Evolutionary conservation across 495 filamentous ascomycete genomes (phyloP).

Genomic region (Penicillium chermesinum): DNA sequence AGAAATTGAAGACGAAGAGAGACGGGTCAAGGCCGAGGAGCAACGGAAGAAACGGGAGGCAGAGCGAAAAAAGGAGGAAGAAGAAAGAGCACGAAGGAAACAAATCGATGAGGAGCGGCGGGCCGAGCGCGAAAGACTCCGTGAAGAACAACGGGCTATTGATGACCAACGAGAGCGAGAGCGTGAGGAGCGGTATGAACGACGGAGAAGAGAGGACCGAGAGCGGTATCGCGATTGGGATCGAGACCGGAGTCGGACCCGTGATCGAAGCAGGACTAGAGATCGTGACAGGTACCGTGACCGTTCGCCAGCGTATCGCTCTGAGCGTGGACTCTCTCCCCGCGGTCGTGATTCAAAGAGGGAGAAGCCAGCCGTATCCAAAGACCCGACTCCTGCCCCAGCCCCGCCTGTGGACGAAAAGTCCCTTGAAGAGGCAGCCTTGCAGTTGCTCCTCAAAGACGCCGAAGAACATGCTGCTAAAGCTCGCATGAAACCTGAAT

Average conservation of each 20-base stretch:
- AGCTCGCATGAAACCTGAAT: conserved; percentile 51
- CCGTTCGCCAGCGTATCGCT: conserved; percentile 32
- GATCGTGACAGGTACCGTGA: conserved; percentile 34
- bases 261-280: conserved; percentile 28
- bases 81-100: conserved; percentile 46
- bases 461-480: conserved; percentile 58
- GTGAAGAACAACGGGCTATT: conserved; percentile 42
- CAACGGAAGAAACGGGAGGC: conserved; percentile 60
- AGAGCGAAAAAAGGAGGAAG: conserved; percentile 54
- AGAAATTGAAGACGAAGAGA: conserved; percentile 63
- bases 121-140: conserved; percentile 51
- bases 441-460: conserved; percentile 54
- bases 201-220: conserved; percentile 43
- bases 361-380: conserved; percentile 36
- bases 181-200: conserved; percentile 47
- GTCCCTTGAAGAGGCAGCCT: conserved; percentile 51
- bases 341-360: conserved; percentile 33
- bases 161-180: conserved; percentile 40
- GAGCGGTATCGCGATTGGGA: conserved; percentile 42
- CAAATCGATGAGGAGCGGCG: conserved; percentile 51
- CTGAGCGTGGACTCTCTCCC: conserved; percentile 36
- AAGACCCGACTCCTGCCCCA: conserved; percentile 38
- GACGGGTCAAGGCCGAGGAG: conserved; percentile 57
- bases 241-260: conserved; percentile 27
- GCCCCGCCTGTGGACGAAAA: conserved; percentile 49